Percentiles rank a stretch among this genome's conserved stretches.
phyloP scores from a whole-genome alignment of 371 early-diverging fungal species.

The Batrachochytrium dendrobatidis region DNA sequence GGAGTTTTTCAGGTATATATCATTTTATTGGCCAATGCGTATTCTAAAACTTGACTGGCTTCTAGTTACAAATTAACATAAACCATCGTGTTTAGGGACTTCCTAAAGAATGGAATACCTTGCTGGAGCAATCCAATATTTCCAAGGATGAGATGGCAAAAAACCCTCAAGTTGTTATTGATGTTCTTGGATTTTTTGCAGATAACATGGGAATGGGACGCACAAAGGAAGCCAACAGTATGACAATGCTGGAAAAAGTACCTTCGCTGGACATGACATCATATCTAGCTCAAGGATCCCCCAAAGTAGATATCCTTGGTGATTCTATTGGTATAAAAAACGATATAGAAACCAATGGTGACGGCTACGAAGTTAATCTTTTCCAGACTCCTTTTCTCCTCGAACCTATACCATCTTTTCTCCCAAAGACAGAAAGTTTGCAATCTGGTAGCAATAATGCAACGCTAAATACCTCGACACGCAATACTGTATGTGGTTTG shows the following conservation, averaged over 20 bases:
- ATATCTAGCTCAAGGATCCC: too few species aligned
- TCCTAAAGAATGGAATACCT: conserved; percentile 86
- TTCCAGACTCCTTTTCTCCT: too few species aligned
- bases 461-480: too few species aligned
- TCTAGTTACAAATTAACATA: background rate
- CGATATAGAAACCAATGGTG: too few species aligned
- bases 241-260: background rate
- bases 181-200: conserved; percentile 93
- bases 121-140: conserved; percentile 83
- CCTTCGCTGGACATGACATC: too few species aligned
- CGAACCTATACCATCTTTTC: too few species aligned
- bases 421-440: too few species aligned
- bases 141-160: conserved; percentile 91
- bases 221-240: conserved; percentile 1
- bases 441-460: too few species aligned
- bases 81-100: conserved; percentile 46
- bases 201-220: conserved; percentile 47
- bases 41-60: background rate
- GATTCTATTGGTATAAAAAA: too few species aligned
- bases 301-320: too few species aligned
- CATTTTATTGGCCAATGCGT: background rate
- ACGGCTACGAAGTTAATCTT: too few species aligned
- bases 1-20: conserved; percentile 66
- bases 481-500: too few species aligned
- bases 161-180: conserved; percentile 93